Evolutionary conservation across 768 basidiomycete genomes (phyloP).

Genomic region (Suillus fuscotomentosus): DNA sequence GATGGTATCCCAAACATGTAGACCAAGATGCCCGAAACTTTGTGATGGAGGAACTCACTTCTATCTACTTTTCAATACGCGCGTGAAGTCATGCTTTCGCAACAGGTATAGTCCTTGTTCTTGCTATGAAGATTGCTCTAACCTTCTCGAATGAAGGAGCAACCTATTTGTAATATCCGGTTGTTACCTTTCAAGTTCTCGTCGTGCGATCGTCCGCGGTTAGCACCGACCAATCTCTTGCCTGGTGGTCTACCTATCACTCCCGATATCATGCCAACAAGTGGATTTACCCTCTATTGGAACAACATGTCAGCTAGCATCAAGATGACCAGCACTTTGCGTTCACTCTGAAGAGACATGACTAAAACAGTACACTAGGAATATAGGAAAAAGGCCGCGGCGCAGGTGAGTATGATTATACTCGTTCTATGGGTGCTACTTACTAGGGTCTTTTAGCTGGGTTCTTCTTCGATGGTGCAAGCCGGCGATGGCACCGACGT

Average conservation of each 20-base stretch:
- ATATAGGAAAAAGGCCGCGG: too few species aligned
- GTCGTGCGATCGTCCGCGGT: slow-evolving; percentile 40
- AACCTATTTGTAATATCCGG: slow-evolving; percentile 49
- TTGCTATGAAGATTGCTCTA: slow-evolving; percentile 3
- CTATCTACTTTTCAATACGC: slow-evolving; percentile 39
- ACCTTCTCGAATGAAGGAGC: slow-evolving; percentile 32
- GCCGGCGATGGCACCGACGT: too few species aligned
- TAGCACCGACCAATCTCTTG: slow-evolving; percentile 2
- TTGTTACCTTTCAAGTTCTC: slow-evolving; percentile 50
- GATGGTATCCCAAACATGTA: slow-evolving; percentile 37
- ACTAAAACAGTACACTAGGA: too few species aligned
- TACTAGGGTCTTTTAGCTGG: too few species aligned
- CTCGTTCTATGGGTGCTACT: too few species aligned
- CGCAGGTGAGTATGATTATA: too few species aligned
- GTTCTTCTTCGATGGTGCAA: too few species aligned
- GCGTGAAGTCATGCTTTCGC: slow-evolving; percentile 27
- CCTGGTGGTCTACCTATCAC: slow-evolving; percentile 15
- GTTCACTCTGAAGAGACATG: too few species aligned
- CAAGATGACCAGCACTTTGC: too few species aligned
- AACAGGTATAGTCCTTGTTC: slow-evolving; percentile 13
- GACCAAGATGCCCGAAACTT: slow-evolving; percentile 37
- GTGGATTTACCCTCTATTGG: too few species aligned
- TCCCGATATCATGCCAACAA: slow-evolving; percentile 18
- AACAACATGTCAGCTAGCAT: too few species aligned
- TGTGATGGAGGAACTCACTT: slow-evolving; percentile 40